A percentile compares a stretch with the other conserved stretches of the same genome.
Conservation (phyloP, 1,284 basidiomycete species). For the Athelia sp. region DNA sequence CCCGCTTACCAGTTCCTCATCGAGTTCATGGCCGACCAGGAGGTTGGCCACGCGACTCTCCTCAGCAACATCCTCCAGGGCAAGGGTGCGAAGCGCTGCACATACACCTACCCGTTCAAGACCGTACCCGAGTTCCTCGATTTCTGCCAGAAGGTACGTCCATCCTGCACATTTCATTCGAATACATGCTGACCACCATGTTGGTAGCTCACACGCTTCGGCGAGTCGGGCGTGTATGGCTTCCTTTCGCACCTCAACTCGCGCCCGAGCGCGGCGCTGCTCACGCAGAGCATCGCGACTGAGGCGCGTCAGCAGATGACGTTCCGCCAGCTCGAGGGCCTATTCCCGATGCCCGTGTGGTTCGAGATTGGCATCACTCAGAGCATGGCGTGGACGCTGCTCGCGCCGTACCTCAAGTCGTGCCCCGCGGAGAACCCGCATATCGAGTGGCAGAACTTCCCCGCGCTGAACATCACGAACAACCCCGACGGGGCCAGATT, state of each 20-base stretch:
- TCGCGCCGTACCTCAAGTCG: slow-evolving; percentile 49
- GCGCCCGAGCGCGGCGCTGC: slow-evolving; percentile 47
- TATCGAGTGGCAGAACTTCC: slow-evolving; percentile 56
- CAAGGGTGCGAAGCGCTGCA: slow-evolving; percentile 46
- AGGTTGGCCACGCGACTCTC: slow-evolving; percentile 47
- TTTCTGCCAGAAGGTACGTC: slow-evolving; percentile 49
- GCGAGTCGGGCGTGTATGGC: slow-evolving; percentile 60
- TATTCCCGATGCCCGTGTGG: slow-evolving; percentile 59
- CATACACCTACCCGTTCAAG: slow-evolving; percentile 57
- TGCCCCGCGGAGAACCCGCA: slow-evolving; percentile 57
- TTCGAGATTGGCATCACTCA: slow-evolving; percentile 53
- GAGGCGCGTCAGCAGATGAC: slow-evolving; percentile 66
- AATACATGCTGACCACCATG: not conserved
- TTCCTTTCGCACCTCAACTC: slow-evolving; percentile 62
- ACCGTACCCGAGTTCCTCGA: slow-evolving; percentile 59
- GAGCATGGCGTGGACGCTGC: slow-evolving; percentile 57
- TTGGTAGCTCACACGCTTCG: slow-evolving; percentile 39
- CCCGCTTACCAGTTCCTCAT: slow-evolving; percentile 51
- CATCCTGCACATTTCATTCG: not conserved
- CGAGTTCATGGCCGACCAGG: slow-evolving; percentile 56
- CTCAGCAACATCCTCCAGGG: slow-evolving; percentile 46
- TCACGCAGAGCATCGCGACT: slow-evolving; percentile 59
- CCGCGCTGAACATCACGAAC: slow-evolving; percentile 41
- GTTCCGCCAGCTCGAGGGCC: slow-evolving; percentile 60
- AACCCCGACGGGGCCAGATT: slow-evolving; percentile 9